Evolutionary conservation across 1,284 basidiomycete genomes (phyloP), one percentile per base, ranked within the genome.

Genomic region (Ganoderma meredithae): DNA sequence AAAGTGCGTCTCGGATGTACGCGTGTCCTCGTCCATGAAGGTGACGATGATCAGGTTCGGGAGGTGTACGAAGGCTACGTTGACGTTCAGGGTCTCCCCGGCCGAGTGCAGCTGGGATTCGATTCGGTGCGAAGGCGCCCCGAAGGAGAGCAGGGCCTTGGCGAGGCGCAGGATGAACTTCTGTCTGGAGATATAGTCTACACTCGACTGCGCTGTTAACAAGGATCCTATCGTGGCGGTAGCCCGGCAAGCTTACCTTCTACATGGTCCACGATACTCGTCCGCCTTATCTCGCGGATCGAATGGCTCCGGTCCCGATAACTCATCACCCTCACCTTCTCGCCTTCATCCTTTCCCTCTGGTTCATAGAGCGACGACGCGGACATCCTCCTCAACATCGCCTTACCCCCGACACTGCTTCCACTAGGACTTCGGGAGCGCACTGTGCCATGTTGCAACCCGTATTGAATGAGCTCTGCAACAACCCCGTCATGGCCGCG

Each of bases 81-180:
- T 77, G 79, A 90, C 80, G 58, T 86, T 82, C 31, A 92, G 82
- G 40, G 86, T 84, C 6, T 80, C 77, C 7, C 88, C 85, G 1
- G 87, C 86, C 1, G 83, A 82, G 56, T 82, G 82, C 13, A 97
- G 84, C 77, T 95, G 95, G 1, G 91, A 89, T 79, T 95, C 93
- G 73, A 95, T 91, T 40, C 95, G 86, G 79, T 96, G 95, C 33
- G 94, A 95, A 4, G 95, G 95, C 25, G 95, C 92, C 25, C 95
- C 95, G 76, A 93, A 95, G 3, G 86, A 83, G 74, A 97, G 85
- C 52, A 97, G 83, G 12, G 92, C 92, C 78, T 92, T 94, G 31
- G 93, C 92, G 36, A 96, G 85, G 74, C 90, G 90, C 68, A 95
- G 81, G 33, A 96, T 86, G 79, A 96, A 96, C 69, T 90, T 88